A percentile compares a stretch with the other conserved stretches of the same genome.
Evolutionary conservation across 179 eudicot species (phyloP).

Genomic region (Patellifolia procumbens): DNA sequence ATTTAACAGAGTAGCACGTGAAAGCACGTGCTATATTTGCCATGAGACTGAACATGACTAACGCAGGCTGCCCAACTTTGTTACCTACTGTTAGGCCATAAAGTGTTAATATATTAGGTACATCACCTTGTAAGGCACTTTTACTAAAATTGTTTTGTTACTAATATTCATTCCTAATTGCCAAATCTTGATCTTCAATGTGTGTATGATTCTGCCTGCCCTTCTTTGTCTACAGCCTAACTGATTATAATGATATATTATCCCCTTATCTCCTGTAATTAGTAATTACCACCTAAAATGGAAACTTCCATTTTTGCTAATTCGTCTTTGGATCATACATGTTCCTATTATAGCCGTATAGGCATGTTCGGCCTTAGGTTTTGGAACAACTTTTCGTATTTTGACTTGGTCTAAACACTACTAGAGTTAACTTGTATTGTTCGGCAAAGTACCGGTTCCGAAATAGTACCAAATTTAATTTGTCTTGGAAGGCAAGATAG

Average conservation of each 20-base stretch:
- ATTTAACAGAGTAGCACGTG: slow-evolving; percentile 14
- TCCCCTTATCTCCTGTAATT: background rate
- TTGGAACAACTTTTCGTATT: no score
- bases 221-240: background rate
- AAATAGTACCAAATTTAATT: no score
- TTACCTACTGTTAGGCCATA: slow-evolving; percentile 5
- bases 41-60: background rate
- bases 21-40: background rate
- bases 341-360: no score
- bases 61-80: slow-evolving; percentile 1
- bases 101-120: background rate
- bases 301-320: background rate
- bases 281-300: background rate
- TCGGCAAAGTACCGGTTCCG: no score
- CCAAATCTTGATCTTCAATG: background rate
- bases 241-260: background rate
- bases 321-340: no score
- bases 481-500: no score
- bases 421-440: no score
- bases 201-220: background rate
- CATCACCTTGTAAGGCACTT: background rate
- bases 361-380: no score
- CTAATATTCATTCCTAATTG: background rate
- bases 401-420: no score
- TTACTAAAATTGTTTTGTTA: background rate